Conservation (phyloP, 1,284 basidiomycete species). For the Termitomyces sp. region DNA sequence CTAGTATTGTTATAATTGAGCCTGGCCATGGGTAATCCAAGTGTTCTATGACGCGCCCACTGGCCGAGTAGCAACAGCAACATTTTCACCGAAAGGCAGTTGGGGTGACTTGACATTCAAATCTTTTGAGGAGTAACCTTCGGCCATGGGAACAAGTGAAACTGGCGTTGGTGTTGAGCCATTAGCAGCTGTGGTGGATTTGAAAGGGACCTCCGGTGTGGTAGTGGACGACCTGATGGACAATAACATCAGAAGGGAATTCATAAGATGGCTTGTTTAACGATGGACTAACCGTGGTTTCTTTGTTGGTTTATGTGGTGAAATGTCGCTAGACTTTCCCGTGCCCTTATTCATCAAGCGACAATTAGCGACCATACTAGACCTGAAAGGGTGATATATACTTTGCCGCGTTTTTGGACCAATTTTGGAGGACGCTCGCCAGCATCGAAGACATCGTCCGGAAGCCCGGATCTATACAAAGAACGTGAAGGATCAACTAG, state of each 20-base stretch:
- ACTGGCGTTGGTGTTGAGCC: conserved; percentile 33
- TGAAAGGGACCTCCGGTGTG: conserved; percentile 32
- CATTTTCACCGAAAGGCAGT: conserved; percentile 59
- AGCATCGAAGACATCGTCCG: conserved; percentile 80
- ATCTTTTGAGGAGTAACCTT: conserved; percentile 39
- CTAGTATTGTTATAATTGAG: conserved; percentile 12
- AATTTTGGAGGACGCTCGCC: conserved; percentile 70
- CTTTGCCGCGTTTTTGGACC: conserved; percentile 70
- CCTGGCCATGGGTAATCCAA: conserved; percentile 10
- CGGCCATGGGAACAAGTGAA: conserved; percentile 25
- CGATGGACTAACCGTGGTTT: conserved; percentile 50
- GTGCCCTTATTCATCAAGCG: conserved; percentile 39
- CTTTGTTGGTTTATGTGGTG: conserved; percentile 72
- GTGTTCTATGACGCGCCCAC: conserved; percentile 44
- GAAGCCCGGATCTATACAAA: conserved; percentile 56
- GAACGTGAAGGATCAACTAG: not conserved
- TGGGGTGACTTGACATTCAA: conserved; percentile 56
- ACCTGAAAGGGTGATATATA: conserved; percentile 32
- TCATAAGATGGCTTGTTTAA: conserved; percentile 16
- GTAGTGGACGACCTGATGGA: conserved; percentile 38
- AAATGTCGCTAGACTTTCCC: conserved; percentile 58
- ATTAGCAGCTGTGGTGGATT: conserved; percentile 31
- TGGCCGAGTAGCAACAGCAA: conserved; percentile 48
- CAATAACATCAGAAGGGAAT: conserved; percentile 19
- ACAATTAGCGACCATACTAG: conserved; percentile 12